Evolutionary conservation across 2,329 filamentous ascomycete species (phyloP), one percentile per base, ranked within the genome.

Genomic region (Lachnum nothofagi): DNA sequence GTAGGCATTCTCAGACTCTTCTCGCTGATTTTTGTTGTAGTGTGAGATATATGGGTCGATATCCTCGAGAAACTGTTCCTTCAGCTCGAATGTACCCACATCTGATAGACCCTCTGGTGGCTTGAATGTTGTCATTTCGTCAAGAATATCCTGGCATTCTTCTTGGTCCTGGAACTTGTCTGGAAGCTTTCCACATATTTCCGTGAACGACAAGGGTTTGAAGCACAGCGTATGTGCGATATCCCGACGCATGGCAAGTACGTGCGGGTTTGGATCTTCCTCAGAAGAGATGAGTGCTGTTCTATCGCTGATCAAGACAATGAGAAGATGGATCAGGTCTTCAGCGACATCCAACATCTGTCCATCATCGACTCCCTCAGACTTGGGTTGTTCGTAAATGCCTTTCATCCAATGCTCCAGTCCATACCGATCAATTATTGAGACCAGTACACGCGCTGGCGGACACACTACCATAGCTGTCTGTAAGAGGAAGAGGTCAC

Each of bases 41-140:
- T 97, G 90, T 5, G 91, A 87, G 62, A 91, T 93, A 66, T 96
- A 98, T 1, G 94, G 93, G 65, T 98, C 94, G 43, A 98, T 82
- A 40, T 94, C 79, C 58, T 91, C 86, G 33, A 96, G 78, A 60
- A 85, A 93, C 52, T 95, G 81, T 4, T 86, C 82, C 64, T 91
- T 93, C 44, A 98, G 73, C 67, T 96, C 90, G 62, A 98, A 98
- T 0, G 88, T 95, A 49, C 94, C 93, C 14, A 91, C 87, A 65
- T 98, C 93, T 4, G 87, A 88, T 25, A 97, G 71, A 4, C 91
- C 93, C 67, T 98, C 93, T 0, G 93, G 93, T 8, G 89, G 75
- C 56, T 90, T 89, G 73, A 91, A 98, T 2, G 77, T 87, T 3
- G 93, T 88, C 76, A 97, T 91, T 57, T 91, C 84, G 51, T 90